A percentile compares a stretch with the other conserved stretches of the same genome.
These are phyloP conservation scores for Colletotrichum musae DNA, from an alignment of 2,329 filamentous ascomycete species.

Conservation along the genomic window DNA sequence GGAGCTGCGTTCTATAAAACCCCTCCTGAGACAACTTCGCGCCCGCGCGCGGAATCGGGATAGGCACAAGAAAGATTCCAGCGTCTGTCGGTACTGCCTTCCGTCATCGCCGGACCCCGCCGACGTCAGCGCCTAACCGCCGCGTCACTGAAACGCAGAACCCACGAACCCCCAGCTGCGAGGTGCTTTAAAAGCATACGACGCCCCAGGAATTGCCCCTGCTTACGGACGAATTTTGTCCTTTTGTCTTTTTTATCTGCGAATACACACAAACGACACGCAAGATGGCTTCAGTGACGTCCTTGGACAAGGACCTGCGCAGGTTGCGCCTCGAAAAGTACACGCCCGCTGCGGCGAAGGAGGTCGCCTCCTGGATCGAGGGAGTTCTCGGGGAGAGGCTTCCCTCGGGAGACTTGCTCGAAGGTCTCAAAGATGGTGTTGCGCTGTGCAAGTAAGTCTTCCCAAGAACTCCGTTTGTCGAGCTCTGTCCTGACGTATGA, in stretches of 20 bases:
- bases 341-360: conserved; percentile 89
- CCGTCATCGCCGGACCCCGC: conserved; percentile 36
- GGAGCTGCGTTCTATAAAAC: conserved; percentile 22
- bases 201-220: neutral
- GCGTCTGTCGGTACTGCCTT: conserved; percentile 5
- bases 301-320: conserved; percentile 95
- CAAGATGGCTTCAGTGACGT: conserved; percentile 91
- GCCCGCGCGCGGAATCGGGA: conserved; percentile 26
- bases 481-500: conserved; percentile 43
- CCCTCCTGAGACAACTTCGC: conserved; percentile 17
- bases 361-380: conserved; percentile 90
- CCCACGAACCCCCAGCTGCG: conserved; percentile 26
- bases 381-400: conserved; percentile 81
- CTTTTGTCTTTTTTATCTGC: neutral
- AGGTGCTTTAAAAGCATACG: conserved; percentile 10
- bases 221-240: neutral
- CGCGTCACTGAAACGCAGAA: conserved; percentile 35
- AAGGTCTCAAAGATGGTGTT: conserved; percentile 90
- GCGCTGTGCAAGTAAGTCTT: conserved; percentile 86
- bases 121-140: conserved; percentile 40
- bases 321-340: conserved; percentile 93
- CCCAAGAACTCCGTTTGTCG: neutral
- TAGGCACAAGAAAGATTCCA: neutral
- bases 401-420: conserved; percentile 82
- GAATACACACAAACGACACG: conserved; percentile 14